A percentile compares a stretch with the other conserved stretches of the same genome.
Conservation (phyloP, 768 basidiomycete genomes). For the Mycena galericulata region DNA sequence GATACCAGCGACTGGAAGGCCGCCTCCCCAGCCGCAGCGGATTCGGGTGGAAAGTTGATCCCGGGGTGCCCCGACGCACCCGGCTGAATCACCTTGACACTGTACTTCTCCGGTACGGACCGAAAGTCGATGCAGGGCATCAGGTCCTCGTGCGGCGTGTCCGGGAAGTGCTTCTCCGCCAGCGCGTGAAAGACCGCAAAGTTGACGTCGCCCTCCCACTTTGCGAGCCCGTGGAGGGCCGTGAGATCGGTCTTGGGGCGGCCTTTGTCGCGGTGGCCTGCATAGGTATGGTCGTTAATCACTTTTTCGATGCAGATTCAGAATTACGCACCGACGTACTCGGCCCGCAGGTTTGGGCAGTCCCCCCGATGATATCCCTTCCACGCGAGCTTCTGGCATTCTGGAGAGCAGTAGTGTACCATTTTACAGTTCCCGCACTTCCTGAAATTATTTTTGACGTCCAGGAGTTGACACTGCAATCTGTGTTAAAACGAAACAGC, state of each 20-base stretch:
- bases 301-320: too few species aligned
- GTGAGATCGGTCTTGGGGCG: constrained; percentile 45
- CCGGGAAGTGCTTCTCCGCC: constrained; percentile 42
- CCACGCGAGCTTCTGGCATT: constrained; percentile 51
- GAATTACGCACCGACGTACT: constrained; percentile 42
- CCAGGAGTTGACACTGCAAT: constrained; percentile 48
- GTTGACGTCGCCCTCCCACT: constrained; percentile 43
- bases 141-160: constrained; percentile 36
- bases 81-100: constrained; percentile 31
- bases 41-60: constrained; percentile 33
- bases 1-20: constrained; percentile 49
- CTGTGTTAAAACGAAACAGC: not conserved
- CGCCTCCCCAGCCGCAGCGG: constrained; percentile 31
- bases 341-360: constrained; percentile 49
- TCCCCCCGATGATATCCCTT: constrained; percentile 48
- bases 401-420: constrained; percentile 52
- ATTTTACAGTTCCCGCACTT: constrained; percentile 47
- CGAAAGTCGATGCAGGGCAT: constrained; percentile 50
- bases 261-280: constrained; percentile 47
- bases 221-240: constrained; percentile 48
- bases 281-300: not conserved
- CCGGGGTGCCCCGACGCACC: constrained; percentile 22
- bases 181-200: constrained; percentile 39
- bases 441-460: constrained; percentile 46
- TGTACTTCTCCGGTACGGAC: constrained; percentile 40